Base-by-base conservation (phyloP, 352 stramenopile genomes). In the Pythium coloratum region DNA sequence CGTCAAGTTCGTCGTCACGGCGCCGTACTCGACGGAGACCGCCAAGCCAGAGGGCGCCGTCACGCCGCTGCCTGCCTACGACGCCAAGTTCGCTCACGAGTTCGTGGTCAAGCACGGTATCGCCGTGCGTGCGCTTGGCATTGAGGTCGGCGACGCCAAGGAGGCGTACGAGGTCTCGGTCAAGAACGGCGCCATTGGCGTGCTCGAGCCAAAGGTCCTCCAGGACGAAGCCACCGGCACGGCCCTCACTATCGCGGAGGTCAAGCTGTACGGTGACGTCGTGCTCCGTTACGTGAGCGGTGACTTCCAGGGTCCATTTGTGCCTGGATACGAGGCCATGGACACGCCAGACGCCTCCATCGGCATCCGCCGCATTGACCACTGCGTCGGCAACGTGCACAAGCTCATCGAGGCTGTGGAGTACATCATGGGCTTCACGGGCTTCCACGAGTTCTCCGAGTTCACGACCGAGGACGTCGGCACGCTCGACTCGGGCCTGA, bases 391-490 rank as follows among this genome's bases (percentile, higher is more conserved):
- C 33, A 97, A 97, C 80, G 90, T 97, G 38, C 91, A 87, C 16
- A 92, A 94, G n/a, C 70, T 97, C 62, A 73, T 92, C 26, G 90
- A 97, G 47, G 81, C 87, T 0, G 80, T 95, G 36, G 73, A 93
- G 67, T 90, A 96, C 80, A 75, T 97, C 53, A 92, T 83, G 66
- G 58, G 60, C 55, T 91, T 91, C 56, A 83, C 84, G 9, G 92
- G 86, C 16, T 97, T 97, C 76, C 92, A 97, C 75, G 79, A 97
- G 67, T 99, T 98, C 74, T 87, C 92, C 33, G 95, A 98, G 84
- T 99, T 99, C 69, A 97, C 89, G 38, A 77, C 93, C 16, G 90
- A 98, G 59, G 94, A 99, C 64, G 90, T 99, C 13, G 96, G 96
- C 50, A 99, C 96, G 7, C 69, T 97, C 6, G 93, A 99, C 73